Conservation (phyloP, 805 yeast genomes). For the Candida sonorensis region DNA sequence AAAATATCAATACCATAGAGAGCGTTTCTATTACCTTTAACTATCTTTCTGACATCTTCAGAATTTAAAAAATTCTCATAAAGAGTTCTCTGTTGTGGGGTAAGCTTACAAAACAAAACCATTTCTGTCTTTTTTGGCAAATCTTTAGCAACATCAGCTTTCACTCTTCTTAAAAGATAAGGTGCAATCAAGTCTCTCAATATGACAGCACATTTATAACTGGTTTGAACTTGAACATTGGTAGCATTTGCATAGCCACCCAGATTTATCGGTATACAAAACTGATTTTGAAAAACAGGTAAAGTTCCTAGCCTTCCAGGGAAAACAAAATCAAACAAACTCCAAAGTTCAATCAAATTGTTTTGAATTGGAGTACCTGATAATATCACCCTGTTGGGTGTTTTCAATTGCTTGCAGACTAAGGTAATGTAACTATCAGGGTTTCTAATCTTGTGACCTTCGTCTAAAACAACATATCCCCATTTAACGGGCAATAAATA, state of each 20-base stretch:
- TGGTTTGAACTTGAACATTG: constrained; percentile 92
- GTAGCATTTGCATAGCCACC: constrained; percentile 99
- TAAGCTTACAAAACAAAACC: constrained; percentile 86
- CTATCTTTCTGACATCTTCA: constrained; percentile 64
- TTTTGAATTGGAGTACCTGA: constrained; percentile 98
- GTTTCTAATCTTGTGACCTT: constrained; percentile 94
- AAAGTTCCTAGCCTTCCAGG: constrained; percentile 94
- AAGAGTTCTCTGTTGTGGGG: constrained; percentile 64
- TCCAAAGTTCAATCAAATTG: constrained; percentile 88
- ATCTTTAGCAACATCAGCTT: constrained; percentile 92
- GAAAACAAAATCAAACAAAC: constrained; percentile 87
- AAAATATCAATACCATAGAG: constrained; percentile 85
- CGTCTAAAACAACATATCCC: constrained; percentile 91
- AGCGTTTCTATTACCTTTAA: constrained; percentile 72
- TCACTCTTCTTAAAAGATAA: constrained; percentile 77
- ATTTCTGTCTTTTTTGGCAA: constrained; percentile 89
- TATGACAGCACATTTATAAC: constrained; percentile 92
- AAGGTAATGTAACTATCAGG: constrained; percentile 88
- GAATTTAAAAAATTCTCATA: constrained; percentile 72
- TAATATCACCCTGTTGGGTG: constrained; percentile 78
- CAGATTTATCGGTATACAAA: constrained; percentile 84
- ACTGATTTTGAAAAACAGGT: constrained; percentile 91
- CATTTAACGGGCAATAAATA: constrained; percentile 73
- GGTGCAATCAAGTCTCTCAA: constrained; percentile 86
- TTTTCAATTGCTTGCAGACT: constrained; percentile 74